phyloP scores from a whole-genome alignment of 805 yeast species.

The Saccharomycopsis fermentans region DNA sequence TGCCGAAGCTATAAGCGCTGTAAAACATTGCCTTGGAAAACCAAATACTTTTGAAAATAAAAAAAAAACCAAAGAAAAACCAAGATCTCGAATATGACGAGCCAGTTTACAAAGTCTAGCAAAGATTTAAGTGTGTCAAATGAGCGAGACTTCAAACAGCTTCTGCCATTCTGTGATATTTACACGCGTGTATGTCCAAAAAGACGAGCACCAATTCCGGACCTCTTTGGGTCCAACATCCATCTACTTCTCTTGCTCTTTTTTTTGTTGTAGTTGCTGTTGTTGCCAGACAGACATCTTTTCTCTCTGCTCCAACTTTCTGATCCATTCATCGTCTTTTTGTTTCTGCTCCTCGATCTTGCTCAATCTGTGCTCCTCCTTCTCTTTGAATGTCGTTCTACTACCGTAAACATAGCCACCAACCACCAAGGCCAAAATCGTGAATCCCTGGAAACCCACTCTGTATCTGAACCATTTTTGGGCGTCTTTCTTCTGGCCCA shows the following conservation, averaged over 20 bases:
- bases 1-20: too few relatives aligned
- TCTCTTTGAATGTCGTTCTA: conserved; percentile 26
- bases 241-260: neutral
- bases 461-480: conserved; percentile 86
- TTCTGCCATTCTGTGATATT: too few relatives aligned
- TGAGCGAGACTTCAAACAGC: too few relatives aligned
- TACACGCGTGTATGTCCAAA: too few relatives aligned
- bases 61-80: too few relatives aligned
- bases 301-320: conserved; percentile 55
- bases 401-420: conserved; percentile 65
- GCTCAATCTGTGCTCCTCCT: conserved; percentile 52
- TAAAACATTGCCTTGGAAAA: too few relatives aligned
- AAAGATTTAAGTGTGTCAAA: too few relatives aligned
- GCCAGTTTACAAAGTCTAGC: too few relatives aligned
- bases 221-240: neutral
- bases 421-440: conserved; percentile 69
- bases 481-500: conserved; percentile 65
- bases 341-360: conserved; percentile 68
- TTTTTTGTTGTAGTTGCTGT: neutral
- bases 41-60: too few relatives aligned
- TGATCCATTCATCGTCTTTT: conserved; percentile 54
- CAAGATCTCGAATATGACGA: too few relatives aligned
- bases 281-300: conserved; percentile 29
- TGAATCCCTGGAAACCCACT: conserved; percentile 77
- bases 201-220: too few relatives aligned